Percentiles rank a stretch among this genome's conserved stretches.
phyloP scores from a whole-genome alignment of 2,329 filamentous ascomycete species.

The Aschersonia sp. region DNA sequence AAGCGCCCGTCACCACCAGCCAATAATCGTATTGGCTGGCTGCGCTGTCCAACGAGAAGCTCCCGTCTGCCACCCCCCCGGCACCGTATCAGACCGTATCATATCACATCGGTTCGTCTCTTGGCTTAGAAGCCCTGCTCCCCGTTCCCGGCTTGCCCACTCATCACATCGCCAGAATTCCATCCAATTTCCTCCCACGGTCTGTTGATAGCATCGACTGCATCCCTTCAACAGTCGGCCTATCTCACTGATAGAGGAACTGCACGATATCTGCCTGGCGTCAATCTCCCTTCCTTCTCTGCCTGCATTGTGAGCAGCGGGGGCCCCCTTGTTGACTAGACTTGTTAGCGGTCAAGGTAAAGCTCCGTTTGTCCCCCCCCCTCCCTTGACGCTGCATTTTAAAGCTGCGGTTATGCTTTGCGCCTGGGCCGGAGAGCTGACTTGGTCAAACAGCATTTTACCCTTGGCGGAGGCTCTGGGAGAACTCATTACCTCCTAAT shows the following conservation, averaged over 20 bases:
- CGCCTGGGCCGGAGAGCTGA: background rate
- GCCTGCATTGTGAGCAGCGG: background rate
- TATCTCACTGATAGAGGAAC: too few species aligned
- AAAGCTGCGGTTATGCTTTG: background rate
- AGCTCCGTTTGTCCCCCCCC: conserved; percentile 1
- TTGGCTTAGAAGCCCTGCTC: too few species aligned
- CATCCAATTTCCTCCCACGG: too few species aligned
- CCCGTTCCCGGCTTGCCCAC: too few species aligned
- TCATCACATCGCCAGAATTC: too few species aligned
- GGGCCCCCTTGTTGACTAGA: conserved; percentile 4
- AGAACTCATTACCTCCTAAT: conserved; percentile 2
- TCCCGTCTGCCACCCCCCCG: background rate
- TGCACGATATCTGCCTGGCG: background rate
- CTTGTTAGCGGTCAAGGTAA: conserved; percentile 2
- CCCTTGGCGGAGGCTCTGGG: conserved; percentile 2
- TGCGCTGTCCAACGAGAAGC: background rate
- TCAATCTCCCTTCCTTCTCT: conserved; percentile 1
- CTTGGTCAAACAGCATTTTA: conserved; percentile 1
- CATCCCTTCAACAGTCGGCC: too few species aligned
- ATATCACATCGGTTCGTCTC: too few species aligned
- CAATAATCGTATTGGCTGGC: background rate
- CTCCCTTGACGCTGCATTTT: conserved; percentile 1
- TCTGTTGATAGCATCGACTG: too few species aligned
- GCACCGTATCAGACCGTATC: too few species aligned
- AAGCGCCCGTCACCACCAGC: background rate